Evolutionary conservation across 75 land plant genomes (phyloP).

Genomic region (Pinus taeda): DNA sequence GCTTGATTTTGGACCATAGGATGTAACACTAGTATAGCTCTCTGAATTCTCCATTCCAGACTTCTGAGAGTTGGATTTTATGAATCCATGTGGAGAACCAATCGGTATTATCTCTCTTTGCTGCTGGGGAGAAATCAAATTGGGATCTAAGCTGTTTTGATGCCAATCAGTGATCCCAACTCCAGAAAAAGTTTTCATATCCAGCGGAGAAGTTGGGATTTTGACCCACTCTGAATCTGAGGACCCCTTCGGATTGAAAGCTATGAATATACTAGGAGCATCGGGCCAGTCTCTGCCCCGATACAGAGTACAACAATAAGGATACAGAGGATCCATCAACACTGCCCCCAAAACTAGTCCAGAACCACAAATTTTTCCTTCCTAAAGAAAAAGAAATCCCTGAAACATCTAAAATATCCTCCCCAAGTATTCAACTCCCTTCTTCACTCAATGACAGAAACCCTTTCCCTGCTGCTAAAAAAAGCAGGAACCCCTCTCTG

Average conservation of each 20-base stretch:
- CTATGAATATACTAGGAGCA: too few relatives aligned
- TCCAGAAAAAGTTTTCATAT: not conserved
- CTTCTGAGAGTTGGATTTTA: not conserved
- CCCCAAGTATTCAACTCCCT: not conserved
- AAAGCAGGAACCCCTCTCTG: not conserved
- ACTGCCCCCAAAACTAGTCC: not conserved
- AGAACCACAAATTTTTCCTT: not conserved
- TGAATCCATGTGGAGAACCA: not conserved
- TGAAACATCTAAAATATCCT: not conserved
- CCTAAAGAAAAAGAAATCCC: not conserved
- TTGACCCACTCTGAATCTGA: not conserved
- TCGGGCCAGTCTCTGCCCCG: too few relatives aligned
- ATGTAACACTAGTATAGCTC: constrained; percentile 40
- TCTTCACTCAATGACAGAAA: not conserved
- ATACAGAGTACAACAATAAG: not conserved
- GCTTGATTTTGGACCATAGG: constrained; percentile 7
- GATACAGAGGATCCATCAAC: not conserved
- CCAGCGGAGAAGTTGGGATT: constrained; percentile 13
- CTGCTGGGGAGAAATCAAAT: not conserved
- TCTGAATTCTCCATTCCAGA: constrained; percentile 20
- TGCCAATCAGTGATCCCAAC: constrained; percentile 3
- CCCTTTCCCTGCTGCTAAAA: not conserved
- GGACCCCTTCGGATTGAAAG: not conserved
- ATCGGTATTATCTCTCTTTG: not conserved
- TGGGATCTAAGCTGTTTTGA: constrained; percentile 18